Evolutionary conservation across 768 basidiomycete species (phyloP), one percentile per base, ranked within the genome.

Genomic region (Rhizopogon salebrosus): DNA sequence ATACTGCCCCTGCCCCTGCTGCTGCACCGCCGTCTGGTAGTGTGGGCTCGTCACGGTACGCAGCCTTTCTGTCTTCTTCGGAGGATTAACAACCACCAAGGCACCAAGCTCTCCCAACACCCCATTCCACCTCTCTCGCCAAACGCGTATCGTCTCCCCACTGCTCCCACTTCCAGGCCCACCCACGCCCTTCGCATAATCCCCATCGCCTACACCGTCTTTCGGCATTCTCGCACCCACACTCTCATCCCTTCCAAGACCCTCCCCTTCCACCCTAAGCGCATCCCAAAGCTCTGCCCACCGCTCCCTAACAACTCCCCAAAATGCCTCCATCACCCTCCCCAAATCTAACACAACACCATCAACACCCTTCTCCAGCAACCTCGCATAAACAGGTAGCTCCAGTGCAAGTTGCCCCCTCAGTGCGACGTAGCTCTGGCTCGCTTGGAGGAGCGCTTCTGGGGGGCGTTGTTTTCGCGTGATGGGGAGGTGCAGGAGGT

Each of bases 221-320:
- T 31, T 46, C 22, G 20, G 9, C 6, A 14, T n/a, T n/a, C n/a
- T n/a, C n/a, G n/a, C 22, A 6, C 29, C 29, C 20, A 14, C 11
- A 46, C 27, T 22, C 8, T 75, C 77, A 5, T 77, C 76, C 6
- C 82, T 84, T 0, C 78, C 82, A 55, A 84, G 84, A 71, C 78
- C 66, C 70, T 87, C 84, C 2, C 83, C 84, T 18, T 87, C 87
- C 4, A 86, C 82, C 9, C 78, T 72, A n/a, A 88, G 68, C 63
- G 85, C 87, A 54, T 91, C 87, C 90, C 90, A 92, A n/a, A 92
- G 69, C n/a, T 83, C 84, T 2, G 74, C 77, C 90, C 90, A 92
- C 26, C 78, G 72, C 46, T 81, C 80, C 39, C 78, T 74, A 6
- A 87, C 77, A 36, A 79, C 79, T 14, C 65, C 54, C 72, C 81